A percentile compares a stretch with the other conserved stretches of the same genome.
Evolutionary conservation across 2,329 filamentous ascomycete species (phyloP).

Genomic region (Clonostachys sp.): DNA sequence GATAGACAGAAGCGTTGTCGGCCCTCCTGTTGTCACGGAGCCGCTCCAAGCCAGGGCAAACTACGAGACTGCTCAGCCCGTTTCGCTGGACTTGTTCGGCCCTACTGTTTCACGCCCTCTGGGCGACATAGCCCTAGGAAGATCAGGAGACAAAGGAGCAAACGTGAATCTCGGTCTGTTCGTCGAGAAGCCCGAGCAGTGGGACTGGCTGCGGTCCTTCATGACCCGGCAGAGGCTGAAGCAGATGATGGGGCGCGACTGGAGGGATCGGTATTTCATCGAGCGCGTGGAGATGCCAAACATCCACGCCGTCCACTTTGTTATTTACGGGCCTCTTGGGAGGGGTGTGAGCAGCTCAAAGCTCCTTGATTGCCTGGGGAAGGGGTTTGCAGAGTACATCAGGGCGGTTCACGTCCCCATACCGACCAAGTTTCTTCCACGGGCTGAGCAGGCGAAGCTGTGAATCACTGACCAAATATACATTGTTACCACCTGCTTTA

Average conservation of each 20-base stretch:
- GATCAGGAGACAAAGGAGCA: conserved; percentile 33
- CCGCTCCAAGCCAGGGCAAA: conserved; percentile 7
- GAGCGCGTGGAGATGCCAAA: conserved; percentile 41
- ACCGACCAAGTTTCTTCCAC: conserved; percentile 7
- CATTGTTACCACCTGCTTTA: too few species aligned
- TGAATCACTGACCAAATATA: not conserved
- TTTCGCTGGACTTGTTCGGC: conserved; percentile 7
- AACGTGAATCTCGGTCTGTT: conserved; percentile 41
- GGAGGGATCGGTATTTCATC: conserved; percentile 21
- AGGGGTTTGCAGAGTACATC: conserved; percentile 46
- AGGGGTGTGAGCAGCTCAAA: conserved; percentile 41
- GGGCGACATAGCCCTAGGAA: conserved; percentile 18
- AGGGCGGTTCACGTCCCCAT: conserved; percentile 17
- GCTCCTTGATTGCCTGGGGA: conserved; percentile 42
- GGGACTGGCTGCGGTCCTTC: conserved; percentile 35
- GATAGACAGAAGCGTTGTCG: conserved; percentile 6
- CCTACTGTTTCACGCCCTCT: conserved; percentile 13
- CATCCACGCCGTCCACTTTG: conserved; percentile 42
- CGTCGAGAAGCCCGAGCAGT: conserved; percentile 34
- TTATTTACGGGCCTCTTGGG: conserved; percentile 39
- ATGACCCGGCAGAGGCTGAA: conserved; percentile 31
- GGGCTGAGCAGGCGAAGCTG: not conserved
- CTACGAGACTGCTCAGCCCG: conserved; percentile 10
- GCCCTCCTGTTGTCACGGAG: conserved; percentile 5
- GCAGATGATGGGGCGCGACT: conserved; percentile 26